A percentile compares a stretch with the other conserved stretches of the same genome.
Evolutionary conservation across 2,329 filamentous ascomycete species (phyloP).

Genomic region (Neonectria punicea): DNA sequence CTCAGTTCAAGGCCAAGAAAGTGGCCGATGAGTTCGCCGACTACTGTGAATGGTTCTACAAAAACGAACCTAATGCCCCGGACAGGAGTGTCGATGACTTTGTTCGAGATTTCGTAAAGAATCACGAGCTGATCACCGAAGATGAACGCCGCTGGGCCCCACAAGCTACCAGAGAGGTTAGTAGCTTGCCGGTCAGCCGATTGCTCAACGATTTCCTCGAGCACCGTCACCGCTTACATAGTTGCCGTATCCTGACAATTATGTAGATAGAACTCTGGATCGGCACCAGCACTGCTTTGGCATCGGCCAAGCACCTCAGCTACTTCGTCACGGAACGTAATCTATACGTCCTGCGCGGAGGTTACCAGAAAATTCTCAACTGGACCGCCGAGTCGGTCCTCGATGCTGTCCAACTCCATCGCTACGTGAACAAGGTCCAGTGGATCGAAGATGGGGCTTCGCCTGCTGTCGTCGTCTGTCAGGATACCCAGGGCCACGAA

Average conservation of each 20-base stretch:
- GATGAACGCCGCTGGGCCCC: conserved; percentile 25
- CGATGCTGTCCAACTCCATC: conserved; percentile 11
- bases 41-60: conserved; percentile 21
- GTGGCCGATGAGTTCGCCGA: conserved; percentile 24
- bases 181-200: not conserved
- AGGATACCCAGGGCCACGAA: conserved; percentile 11
- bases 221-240: too few relatives aligned
- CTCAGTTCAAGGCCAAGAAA: conserved; percentile 26
- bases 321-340: conserved; percentile 24
- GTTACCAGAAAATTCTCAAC: conserved; percentile 22
- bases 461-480: conserved; percentile 9
- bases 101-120: conserved; percentile 19
- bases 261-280: conserved; percentile 20
- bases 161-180: conserved; percentile 16
- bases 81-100: conserved; percentile 19
- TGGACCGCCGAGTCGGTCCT: conserved; percentile 22
- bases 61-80: conserved; percentile 8
- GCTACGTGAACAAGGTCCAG: conserved; percentile 12
- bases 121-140: conserved; percentile 21
- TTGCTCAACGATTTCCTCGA: not conserved
- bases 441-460: conserved; percentile 19
- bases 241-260: not conserved
- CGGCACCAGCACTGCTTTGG: conserved; percentile 19
- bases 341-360: conserved; percentile 21
- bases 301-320: conserved; percentile 19